These are phyloP conservation scores for Teratosphaeria epicoccoides DNA, from an alignment of 2,329 filamentous ascomycete species.

Conservation along the genomic window DNA sequence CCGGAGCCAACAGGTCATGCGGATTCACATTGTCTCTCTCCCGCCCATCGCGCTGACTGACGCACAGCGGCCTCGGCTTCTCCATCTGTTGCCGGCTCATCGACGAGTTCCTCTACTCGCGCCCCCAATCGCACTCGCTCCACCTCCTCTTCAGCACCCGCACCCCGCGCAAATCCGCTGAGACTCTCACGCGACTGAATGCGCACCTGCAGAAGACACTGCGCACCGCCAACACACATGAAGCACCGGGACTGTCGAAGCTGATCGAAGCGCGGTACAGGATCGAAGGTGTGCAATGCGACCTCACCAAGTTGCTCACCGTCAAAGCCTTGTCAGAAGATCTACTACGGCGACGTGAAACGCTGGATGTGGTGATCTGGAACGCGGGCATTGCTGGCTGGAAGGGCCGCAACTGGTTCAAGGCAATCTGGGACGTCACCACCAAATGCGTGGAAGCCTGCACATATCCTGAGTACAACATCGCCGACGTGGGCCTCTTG, in stretches of 20 bases:
- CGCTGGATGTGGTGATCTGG: conserved; percentile 67
- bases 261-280: conserved; percentile 36
- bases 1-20: conserved; percentile 71
- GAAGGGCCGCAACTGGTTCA: conserved; percentile 62
- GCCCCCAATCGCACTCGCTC: conserved; percentile 56
- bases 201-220: conserved; percentile 45
- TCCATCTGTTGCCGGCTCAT: conserved; percentile 75
- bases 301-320: conserved; percentile 46
- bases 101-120: conserved; percentile 71
- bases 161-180: conserved; percentile 58
- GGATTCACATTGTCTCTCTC: not conserved
- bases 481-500: conserved; percentile 45
- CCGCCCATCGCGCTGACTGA: conserved; percentile 5
- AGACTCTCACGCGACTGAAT: conserved; percentile 48
- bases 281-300: conserved; percentile 47
- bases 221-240: conserved; percentile 22
- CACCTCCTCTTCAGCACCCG: conserved; percentile 78
- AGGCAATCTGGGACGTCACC: conserved; percentile 46
- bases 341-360: conserved; percentile 49
- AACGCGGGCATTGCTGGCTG: conserved; percentile 88
- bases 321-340: conserved; percentile 44
- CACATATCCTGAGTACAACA: conserved; percentile 72
- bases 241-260: conserved; percentile 29
- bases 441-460: conserved; percentile 56
- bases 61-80: conserved; percentile 69